Conservation (phyloP, 1,284 basidiomycete genomes). For the Papiliotrema fonsecae region DNA sequence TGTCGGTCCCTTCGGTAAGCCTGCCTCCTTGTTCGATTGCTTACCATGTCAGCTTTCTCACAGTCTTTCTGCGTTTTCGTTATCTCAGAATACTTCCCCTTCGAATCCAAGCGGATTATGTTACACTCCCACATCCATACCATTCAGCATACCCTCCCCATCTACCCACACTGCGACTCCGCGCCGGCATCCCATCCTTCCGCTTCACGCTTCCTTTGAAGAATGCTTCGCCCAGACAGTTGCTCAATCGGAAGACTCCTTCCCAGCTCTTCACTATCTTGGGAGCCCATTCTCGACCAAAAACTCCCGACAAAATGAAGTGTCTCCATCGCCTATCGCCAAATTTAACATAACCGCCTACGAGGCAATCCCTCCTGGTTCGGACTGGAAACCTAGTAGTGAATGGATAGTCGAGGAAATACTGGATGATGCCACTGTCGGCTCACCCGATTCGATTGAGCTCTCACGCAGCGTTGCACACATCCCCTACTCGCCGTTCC, state of each 20-base stretch:
- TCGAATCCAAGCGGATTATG: conserved; percentile 5
- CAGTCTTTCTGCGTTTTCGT: conserved; percentile 36
- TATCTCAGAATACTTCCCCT: conserved; percentile 19
- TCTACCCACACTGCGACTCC: conserved; percentile 1
- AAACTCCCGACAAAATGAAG: conserved; percentile 15
- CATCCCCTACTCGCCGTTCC: neutral
- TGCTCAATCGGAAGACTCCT: conserved; percentile 36
- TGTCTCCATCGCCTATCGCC: too few species aligned
- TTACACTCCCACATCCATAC: neutral
- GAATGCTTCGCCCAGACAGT: too few species aligned
- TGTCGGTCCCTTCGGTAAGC: conserved; percentile 41
- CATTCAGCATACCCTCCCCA: conserved; percentile 4
- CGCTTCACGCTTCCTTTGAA: neutral
- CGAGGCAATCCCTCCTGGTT: too few species aligned
- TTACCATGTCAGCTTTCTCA: conserved; percentile 43
- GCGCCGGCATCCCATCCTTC: conserved; percentile 6
- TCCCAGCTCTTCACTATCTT: conserved; percentile 28
- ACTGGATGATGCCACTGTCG: conserved; percentile 1
- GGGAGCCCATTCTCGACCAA: conserved; percentile 37
- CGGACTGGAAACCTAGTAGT: conserved; percentile 19
- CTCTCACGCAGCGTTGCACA: too few species aligned
- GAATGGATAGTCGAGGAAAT: conserved; percentile 22
- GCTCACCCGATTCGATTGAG: neutral
- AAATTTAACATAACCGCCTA: too few species aligned
- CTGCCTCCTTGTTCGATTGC: too few species aligned